Evolutionary conservation across 306 rosid species (phyloP), one percentile per base, ranked within the genome.

Genomic region (Echinosophora koreensis): DNA sequence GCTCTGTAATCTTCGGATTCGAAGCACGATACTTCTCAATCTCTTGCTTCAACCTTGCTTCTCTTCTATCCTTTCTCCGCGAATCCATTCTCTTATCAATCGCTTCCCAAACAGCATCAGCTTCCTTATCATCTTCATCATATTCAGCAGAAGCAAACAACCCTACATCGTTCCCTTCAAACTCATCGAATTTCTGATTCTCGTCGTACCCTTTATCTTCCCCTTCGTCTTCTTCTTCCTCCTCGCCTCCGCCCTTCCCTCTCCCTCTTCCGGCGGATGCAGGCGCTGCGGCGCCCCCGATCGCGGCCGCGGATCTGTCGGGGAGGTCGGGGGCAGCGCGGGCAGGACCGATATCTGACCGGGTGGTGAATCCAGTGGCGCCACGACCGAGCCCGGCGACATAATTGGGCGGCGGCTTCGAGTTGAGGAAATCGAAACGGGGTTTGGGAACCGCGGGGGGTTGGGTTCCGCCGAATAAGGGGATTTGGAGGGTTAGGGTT

Each of bases 311-410:
- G 1, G 94, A 89, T 39, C 96, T 70, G 30, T 93, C 94, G 0
- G 98, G 98, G 0, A 93, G 83, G 64, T 93, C 95, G 0, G 98
- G 97, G 0, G 98, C 97, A 1, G 98, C 95, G 0, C 98, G 87
- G 3, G 97, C 98, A 0, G 98, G 93, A 2, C 97, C 97, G 11
- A 93, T 93, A 73, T 93, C 98, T 5, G 97, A 91, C 6, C 97
- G 80, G 3, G 98, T 91, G 11, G 98, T 93, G 76, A 93, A 93
- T 0, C 98, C 97, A 4, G 98, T 93, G 5, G 98, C 98, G 6
- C 98, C 98, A 83, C 98, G 97, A 2, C 98, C 98, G 13, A 93
- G 87, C 4, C 98, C 97, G 4, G 96, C 97, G 5, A 93, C 98
- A 62, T 93, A 93, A 52, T 93, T 91, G 0, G 98, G 58, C 14